Base-by-base conservation (phyloP, 805 yeast species). In the Brettanomyces naardenensis region DNA sequence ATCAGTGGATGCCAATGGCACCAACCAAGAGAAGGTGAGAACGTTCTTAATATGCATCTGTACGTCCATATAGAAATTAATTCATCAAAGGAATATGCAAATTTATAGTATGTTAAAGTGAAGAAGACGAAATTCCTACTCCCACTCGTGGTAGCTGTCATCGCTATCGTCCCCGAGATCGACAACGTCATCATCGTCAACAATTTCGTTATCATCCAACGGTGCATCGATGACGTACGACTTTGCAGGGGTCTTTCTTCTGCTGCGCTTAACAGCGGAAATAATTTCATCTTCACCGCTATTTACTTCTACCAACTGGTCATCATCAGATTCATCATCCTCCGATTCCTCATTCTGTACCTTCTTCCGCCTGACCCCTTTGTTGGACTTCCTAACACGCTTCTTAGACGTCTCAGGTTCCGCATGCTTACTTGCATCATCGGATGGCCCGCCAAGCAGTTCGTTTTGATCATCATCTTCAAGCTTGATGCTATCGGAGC, bases 1-100 rank as follows among this genome's bases (percentile, higher is more conserved):
- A 7, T 22, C 15, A 33, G 15, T 58, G 63, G 63, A 36, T 51
- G 5, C 54, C 55, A 15, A 58, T 58, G 63, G 38, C 51, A 3
- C 63, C 63, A 9, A 58, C 54, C 25, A 56, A 49, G 38, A 52
- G 44, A 33, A 32, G 51, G 9, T 54, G 38, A 27, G 5, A 7
- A 6, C 6, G 5, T 5, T n/a, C n/a, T n/a, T n/a, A n/a, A n/a
- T n/a, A n/a, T n/a, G n/a, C n/a, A n/a, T n/a, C n/a, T n/a, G n/a
- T n/a, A n/a, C n/a, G n/a, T n/a, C n/a, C n/a, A n/a, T n/a, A n/a
- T n/a, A n/a, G n/a, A n/a, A n/a, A n/a, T n/a, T n/a, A n/a, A n/a
- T n/a, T n/a, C n/a, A n/a, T n/a, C n/a, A n/a, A n/a, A n/a, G n/a
- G n/a, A n/a, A n/a, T n/a, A n/a, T n/a, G n/a, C n/a, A n/a, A n/a